Percentiles rank a stretch among this genome's conserved stretches.
These are phyloP conservation scores for Neofusicoccum umdonicola DNA, from an alignment of 2,329 filamentous ascomycete genomes.

Conservation along the genomic window DNA sequence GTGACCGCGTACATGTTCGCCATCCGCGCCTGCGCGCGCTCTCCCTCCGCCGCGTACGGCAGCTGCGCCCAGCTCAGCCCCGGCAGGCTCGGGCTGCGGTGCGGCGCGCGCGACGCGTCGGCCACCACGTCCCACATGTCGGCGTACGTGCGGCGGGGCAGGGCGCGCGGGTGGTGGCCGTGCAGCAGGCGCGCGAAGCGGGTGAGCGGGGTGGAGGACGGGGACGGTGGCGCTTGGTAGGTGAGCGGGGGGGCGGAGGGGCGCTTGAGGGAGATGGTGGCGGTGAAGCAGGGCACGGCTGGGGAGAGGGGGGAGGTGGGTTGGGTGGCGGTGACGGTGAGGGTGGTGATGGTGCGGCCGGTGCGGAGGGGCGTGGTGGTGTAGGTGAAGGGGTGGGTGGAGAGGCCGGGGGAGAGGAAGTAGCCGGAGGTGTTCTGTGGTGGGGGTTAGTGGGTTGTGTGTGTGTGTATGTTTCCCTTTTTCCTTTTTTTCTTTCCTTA, in stretches of 20 bases:
- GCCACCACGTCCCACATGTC: too few relatives aligned
- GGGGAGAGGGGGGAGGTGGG: slow-evolving; percentile 30
- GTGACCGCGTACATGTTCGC: too few relatives aligned
- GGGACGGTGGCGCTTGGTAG: neutral
- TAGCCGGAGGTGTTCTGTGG: slow-evolving; percentile 27
- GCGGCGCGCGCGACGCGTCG: too few relatives aligned
- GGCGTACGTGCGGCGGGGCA: too few relatives aligned
- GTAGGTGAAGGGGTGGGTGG: slow-evolving; percentile 51
- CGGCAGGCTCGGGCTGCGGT: too few relatives aligned
- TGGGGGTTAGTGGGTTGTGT: neutral
- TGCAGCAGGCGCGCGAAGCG: too few relatives aligned
- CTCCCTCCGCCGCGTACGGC: too few relatives aligned
- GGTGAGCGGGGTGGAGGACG: too few relatives aligned
- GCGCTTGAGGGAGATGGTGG: slow-evolving; percentile 52
- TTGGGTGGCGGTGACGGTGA: slow-evolving; percentile 53
- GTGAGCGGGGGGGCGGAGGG: neutral
- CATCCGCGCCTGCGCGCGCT: too few relatives aligned
- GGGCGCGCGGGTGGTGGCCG: too few relatives aligned
- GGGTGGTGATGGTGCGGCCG: slow-evolving; percentile 51
- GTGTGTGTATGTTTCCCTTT: neutral
- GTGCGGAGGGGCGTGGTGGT: slow-evolving; percentile 51
- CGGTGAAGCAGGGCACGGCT: slow-evolving; percentile 55
- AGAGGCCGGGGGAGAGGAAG: slow-evolving; percentile 21
- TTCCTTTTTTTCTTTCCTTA: neutral
- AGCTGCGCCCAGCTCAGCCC: too few relatives aligned